phyloP scores from a whole-genome alignment of 768 basidiomycete species.

The Lactifluus piperatus region DNA sequence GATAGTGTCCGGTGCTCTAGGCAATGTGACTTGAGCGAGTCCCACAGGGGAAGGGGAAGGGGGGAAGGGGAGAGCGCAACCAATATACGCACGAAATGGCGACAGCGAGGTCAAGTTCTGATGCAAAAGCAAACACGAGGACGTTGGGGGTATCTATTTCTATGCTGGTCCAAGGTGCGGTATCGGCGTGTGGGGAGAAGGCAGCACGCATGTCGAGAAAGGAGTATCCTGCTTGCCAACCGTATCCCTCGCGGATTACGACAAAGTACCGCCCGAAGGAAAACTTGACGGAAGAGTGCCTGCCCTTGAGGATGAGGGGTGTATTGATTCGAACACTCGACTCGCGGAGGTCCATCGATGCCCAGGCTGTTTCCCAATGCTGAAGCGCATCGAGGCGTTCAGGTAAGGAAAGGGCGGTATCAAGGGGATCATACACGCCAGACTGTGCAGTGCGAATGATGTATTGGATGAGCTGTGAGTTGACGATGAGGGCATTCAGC shows the following conservation, averaged over 20 bases:
- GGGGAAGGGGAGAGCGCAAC: not conserved
- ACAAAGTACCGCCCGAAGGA: conserved; percentile 8
- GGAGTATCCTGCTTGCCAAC: not conserved
- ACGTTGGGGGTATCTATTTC: not conserved
- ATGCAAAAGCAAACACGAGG: conserved; percentile 5
- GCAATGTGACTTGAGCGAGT: not conserved
- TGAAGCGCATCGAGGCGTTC: not conserved
- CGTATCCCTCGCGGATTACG: conserved; percentile 5
- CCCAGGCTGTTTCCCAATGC: conserved; percentile 1
- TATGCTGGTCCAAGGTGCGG: conserved; percentile 5
- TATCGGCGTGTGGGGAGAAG: not conserved
- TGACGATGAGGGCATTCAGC: not conserved
- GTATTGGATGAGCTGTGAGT: not conserved
- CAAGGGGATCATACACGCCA: conserved; percentile 13
- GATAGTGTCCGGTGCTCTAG: not conserved
- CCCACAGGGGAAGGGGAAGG: not conserved
- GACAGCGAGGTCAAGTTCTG: conserved; percentile 5
- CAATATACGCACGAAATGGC: conserved; percentile 10
- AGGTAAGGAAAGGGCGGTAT: not conserved
- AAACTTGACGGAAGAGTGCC: not conserved
- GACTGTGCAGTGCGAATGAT: not conserved
- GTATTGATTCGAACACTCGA: not conserved
- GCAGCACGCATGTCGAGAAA: conserved; percentile 5
- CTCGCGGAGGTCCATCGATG: not conserved
- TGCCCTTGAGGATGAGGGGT: not conserved